Evolutionary conservation across 2,329 filamentous ascomycete genomes (phyloP).

Genomic region (Calcarisporium arbuscula): DNA sequence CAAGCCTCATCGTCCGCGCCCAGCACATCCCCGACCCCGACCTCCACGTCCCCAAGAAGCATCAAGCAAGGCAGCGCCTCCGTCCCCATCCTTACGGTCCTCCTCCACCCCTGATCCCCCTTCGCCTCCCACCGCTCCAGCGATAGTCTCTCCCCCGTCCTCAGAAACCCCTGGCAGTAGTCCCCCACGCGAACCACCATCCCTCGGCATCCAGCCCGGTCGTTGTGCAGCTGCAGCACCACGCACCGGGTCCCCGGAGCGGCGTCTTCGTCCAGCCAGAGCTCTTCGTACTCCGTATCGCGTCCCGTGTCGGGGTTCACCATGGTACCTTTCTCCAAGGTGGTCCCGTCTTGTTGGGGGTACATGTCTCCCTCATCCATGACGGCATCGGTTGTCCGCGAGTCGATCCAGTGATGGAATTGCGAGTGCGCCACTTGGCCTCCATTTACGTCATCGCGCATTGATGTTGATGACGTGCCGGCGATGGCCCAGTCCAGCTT

Average conservation of each 20-base stretch:
- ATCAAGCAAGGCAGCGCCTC: conserved; percentile 27
- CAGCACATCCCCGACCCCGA: conserved; percentile 4
- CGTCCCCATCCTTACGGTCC: conserved; percentile 27
- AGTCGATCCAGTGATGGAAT: conserved; percentile 58
- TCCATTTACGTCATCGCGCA: conserved; percentile 18
- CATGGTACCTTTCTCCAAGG: conserved; percentile 55
- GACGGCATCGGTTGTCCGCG: conserved; percentile 31
- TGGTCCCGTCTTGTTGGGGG: conserved; percentile 29
- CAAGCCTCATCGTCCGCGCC: conserved; percentile 5
- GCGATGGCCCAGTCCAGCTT: conserved; percentile 61
- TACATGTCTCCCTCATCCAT: conserved; percentile 53
- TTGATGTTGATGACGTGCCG: conserved; percentile 40
- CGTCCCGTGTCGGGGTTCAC: conserved; percentile 47
- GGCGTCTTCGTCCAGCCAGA: conserved; percentile 50
- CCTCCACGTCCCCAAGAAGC: conserved; percentile 4
- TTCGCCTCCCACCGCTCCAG: conserved; percentile 51
- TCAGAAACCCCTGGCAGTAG: conserved; percentile 50
- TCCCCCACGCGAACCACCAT: conserved; percentile 47
- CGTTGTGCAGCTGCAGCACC: conserved; percentile 35
- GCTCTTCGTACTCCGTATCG: conserved; percentile 56
- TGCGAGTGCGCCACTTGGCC: conserved; percentile 25
- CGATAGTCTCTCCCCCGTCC: conserved; percentile 33
- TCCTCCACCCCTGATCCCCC: conserved; percentile 25
- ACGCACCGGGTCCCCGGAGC: conserved; percentile 18
- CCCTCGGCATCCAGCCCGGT: conserved; percentile 31